Evolutionary conservation across 176 grass and related monocot genomes (phyloP), one percentile per base, ranked within the genome.

Genomic region (Phoenix dactylifera): DNA sequence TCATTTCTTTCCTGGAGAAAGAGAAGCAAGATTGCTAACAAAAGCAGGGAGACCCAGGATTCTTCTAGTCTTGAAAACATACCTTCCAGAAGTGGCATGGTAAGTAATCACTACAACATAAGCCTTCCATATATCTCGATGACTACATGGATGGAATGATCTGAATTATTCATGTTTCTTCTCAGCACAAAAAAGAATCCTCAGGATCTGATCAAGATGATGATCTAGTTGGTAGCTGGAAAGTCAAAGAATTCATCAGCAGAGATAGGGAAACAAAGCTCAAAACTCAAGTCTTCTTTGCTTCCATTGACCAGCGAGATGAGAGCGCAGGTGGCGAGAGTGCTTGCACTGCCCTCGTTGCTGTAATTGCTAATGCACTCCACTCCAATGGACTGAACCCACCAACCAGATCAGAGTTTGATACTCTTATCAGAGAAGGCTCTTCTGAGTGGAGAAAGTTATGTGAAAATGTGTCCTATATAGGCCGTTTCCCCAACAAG

Each of bases 251-350:
- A 60, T 86, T 98, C 58, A 83, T 67, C 22, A 88, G 94, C 64
- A 67, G 94, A 70, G 87, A 98, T 74, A 71, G 70, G 3, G 63
- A 92, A 86, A 83, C 94, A 39, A 81, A 76, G 24, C 84, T 98
- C 5, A 71, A 22, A 83, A 80, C 85, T 66, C 55, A 76, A 18
- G 78, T 85, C 28, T 98, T 98, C 80, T 98, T 89, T 30, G 94
- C 88, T 17, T 98, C 94, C 19, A 93, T 98, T 55, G 94, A 98
- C 77, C 94, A 98, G 80, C 84, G 94, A 14, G 87, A 92, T 50
- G 80, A 72, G 66, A 93, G 63, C 52, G 94, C 94, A 18, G 84
- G 88, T 50, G 94, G 94, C 16, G 88, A 98, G 84, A 98, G 94
- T 68, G 94, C 94, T 25, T 98, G 94, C 85, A 93, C 88, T 24